Conservation (phyloP, 352 stramenopile species). For the Pythium phragmitis region DNA sequence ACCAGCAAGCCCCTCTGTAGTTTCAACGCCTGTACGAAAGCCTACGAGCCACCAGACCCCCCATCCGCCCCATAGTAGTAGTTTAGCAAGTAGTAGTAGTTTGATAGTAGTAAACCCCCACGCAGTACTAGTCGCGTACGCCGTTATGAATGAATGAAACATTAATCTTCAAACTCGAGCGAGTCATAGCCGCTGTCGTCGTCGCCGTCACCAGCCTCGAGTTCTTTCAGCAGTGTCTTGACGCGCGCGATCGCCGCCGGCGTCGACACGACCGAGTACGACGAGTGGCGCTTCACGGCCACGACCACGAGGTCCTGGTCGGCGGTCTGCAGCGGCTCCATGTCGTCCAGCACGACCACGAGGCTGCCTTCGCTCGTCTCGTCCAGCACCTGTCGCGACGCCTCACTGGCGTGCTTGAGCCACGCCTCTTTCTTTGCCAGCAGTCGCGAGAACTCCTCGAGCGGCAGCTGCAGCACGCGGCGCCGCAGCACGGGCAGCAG, state of each 20-base stretch:
- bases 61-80: background rate
- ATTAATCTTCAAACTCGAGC: conserved; percentile 63
- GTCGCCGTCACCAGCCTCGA: conserved; percentile 51
- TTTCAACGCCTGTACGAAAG: conserved; percentile 20
- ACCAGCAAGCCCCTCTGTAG: conserved; percentile 20
- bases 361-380: conserved; percentile 63
- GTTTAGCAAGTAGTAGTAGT: background rate
- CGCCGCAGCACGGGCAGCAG: conserved; percentile 50
- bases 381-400: conserved; percentile 44
- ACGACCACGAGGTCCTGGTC: conserved; percentile 70
- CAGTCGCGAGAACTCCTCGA: conserved; percentile 65
- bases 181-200: conserved; percentile 71
- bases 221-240: conserved; percentile 71
- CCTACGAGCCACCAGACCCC: background rate
- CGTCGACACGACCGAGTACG: conserved; percentile 69
- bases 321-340: conserved; percentile 73
- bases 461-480: conserved; percentile 49
- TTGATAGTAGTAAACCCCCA: background rate
- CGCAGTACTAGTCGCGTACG: background rate
- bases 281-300: conserved; percentile 69
- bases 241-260: conserved; percentile 59
- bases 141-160: background rate
- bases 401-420: conserved; percentile 69
- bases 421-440: conserved; percentile 70
- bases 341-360: conserved; percentile 72